Percentiles rank a stretch among this genome's conserved stretches.
Conservation (phyloP, 139 green algal species). For the Chlorella vulgaris region DNA sequence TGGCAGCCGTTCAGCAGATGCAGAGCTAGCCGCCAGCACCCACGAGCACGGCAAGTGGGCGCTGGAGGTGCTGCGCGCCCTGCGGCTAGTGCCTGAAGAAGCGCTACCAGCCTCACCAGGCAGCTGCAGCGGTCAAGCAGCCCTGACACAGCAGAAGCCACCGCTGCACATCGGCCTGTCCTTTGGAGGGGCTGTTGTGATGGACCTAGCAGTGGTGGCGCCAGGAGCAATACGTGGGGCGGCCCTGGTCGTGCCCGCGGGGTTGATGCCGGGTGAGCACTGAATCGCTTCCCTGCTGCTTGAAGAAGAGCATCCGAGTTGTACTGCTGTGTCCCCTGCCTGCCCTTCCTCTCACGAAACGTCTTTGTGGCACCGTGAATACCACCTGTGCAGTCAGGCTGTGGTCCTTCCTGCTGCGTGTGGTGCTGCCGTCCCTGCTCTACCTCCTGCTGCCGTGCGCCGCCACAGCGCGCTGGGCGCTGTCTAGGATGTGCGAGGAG, state of each 20-base stretch:
- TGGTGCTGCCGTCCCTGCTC: not conserved
- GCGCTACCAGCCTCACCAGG: not conserved
- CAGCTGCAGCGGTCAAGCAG: no score
- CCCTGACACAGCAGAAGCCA: no score
- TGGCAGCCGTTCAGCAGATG: not conserved
- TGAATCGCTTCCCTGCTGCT: no score
- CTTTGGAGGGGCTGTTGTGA: not conserved
- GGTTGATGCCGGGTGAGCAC: no score
- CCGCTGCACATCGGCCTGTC: not conserved
- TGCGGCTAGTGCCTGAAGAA: not conserved
- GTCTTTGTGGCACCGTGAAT: no score
- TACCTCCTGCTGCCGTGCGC: not conserved
- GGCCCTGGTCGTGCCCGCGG: not conserved
- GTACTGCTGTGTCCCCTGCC: not conserved
- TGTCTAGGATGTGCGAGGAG: not conserved
- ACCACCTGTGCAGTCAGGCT: not conserved
- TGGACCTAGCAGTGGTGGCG: not conserved
- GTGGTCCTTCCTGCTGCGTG: not conserved
- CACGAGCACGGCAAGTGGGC: not conserved
- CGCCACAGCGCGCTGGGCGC: not conserved
- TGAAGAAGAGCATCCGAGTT: not conserved
- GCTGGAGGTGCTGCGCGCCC: not conserved
- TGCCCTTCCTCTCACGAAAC: no score
- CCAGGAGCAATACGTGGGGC: not conserved
- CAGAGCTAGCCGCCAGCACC: not conserved